Conservation (phyloP, 2,329 filamentous ascomycete genomes). For the Phialemoniopsis sp. region DNA sequence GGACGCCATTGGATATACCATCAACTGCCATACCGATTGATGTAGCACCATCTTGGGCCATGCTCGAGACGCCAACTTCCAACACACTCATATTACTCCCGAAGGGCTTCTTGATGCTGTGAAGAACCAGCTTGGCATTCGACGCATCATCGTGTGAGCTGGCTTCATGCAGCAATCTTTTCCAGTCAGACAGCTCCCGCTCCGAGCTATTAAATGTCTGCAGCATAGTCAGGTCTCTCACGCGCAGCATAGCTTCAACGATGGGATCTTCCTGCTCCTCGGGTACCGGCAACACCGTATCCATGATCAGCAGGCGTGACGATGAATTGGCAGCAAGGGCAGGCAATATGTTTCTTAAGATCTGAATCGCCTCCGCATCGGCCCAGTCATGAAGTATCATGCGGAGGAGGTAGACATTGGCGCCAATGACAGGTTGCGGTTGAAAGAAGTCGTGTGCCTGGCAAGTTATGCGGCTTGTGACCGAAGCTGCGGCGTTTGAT, state of each 20-base stretch:
- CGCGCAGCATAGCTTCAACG: not conserved
- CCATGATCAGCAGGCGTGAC: slow-evolving; percentile 29
- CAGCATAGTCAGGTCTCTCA: slow-evolving; percentile 3
- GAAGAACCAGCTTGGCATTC: not conserved
- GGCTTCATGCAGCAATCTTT: not conserved
- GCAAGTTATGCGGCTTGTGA: slow-evolving; percentile 23
- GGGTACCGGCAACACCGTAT: slow-evolving; percentile 20
- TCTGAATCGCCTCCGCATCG: slow-evolving; percentile 33
- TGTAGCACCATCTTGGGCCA: too few relatives aligned
- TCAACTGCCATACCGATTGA: too few relatives aligned
- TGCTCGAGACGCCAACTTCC: not conserved
- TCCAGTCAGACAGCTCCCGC: slow-evolving; percentile 3
- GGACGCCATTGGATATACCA: too few relatives aligned
- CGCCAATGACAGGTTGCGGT: slow-evolving; percentile 21
- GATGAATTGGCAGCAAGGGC: slow-evolving; percentile 33
- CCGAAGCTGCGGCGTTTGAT: slow-evolving; percentile 49
- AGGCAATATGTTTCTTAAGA: slow-evolving; percentile 35
- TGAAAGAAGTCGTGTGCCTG: slow-evolving; percentile 32
- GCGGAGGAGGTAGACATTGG: slow-evolving; percentile 48
- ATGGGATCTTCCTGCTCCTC: not conserved
- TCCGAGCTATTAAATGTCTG: not conserved
- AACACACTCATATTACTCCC: not conserved
- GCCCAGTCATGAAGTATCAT: slow-evolving; percentile 54
- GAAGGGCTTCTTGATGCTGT: not conserved
- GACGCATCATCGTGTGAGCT: too few relatives aligned